Conservation (phyloP, 1,139 yeast genomes). For the Candida neerlandica region DNA sequence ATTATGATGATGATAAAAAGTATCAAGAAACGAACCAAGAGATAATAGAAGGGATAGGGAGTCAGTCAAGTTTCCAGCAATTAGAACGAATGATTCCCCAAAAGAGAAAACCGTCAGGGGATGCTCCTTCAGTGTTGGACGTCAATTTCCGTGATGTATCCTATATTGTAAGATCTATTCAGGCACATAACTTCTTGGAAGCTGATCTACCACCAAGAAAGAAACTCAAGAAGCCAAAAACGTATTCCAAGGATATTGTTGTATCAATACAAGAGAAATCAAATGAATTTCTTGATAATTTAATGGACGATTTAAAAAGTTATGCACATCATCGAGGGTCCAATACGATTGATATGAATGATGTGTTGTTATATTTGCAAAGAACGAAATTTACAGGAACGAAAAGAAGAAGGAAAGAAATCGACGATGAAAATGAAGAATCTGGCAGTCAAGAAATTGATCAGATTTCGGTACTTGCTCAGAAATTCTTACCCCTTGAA, state of each 20-base stretch:
- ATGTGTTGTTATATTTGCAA: slow-evolving; percentile 38
- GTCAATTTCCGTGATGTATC: slow-evolving; percentile 8
- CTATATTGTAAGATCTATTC: slow-evolving; percentile 8
- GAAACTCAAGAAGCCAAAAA: slow-evolving; percentile 4
- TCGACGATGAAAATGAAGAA: slow-evolving; percentile 5
- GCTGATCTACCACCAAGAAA: not conserved
- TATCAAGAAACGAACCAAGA: not conserved
- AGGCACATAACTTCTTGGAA: slow-evolving; percentile 3
- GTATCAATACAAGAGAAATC: slow-evolving; percentile 23
- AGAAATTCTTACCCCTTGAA: slow-evolving; percentile 41
- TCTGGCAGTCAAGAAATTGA: slow-evolving; percentile 19
- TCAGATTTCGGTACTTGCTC: slow-evolving; percentile 36
- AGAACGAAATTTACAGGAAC: slow-evolving; percentile 31
- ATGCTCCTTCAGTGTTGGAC: not conserved
- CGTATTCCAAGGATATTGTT: slow-evolving; percentile 4
- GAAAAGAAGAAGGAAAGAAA: slow-evolving; percentile 4
- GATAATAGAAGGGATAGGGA: not conserved
- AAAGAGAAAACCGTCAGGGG: not conserved
- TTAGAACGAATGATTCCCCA: not conserved
- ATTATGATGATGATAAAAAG: not conserved
- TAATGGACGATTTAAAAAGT: slow-evolving; percentile 36
- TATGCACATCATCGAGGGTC: slow-evolving; percentile 37
- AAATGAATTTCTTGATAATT: slow-evolving; percentile 34
- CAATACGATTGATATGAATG: slow-evolving; percentile 32
- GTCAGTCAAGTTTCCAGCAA: not conserved